Base-by-base conservation (phyloP, 2,329 filamentous ascomycete species). In the Epichloe bromicola region DNA sequence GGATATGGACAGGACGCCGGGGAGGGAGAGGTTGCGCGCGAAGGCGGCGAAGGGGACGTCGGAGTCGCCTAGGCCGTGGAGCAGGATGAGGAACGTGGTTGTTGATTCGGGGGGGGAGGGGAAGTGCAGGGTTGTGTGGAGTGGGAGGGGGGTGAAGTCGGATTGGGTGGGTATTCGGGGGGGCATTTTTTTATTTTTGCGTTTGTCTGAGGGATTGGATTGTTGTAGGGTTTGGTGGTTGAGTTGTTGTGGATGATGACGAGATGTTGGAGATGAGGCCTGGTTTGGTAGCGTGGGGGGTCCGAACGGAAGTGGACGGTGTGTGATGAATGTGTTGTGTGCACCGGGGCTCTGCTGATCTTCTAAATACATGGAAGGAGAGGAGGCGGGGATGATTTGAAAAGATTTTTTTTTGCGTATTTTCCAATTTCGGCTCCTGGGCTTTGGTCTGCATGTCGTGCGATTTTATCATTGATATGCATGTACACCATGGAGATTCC, bases 31-130 rank as follows among this genome's bases (percentile, higher is more conserved):
- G 57, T 79, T 80, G 51, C 73, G 72, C 19, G 82, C 86, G 54
- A 95, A 85, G 43, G 70, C 69, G 53, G 79, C 75, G 65, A 93
- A 94, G 37, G 85, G 74, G 3, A 64, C 61, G 53, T 87, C 78
- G 36, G 77, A 80, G 68, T 95, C 89, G 55, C 89, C 89, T 12
- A 95, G 78, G 56, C 88, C 88, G 66, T 95, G 89, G 52, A 95
- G 80, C 48, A 95, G 78, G 61, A 95, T 70, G 55, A 95, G 79
- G 58, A 94, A 74, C 59, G 90, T 84, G 42, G 82, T 85, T 10
- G 84, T 79, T 12, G 77, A 76, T 54, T 85, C 79, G 69, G 20
- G 76, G 74, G 23, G 6, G 30, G 70, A 64, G 41, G 75, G 75
- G 61, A 71, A 75, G 57, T 75, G 69, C 44, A 76, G 63, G 48